Evolutionary conservation across 140 eudicot species (phyloP).

Genomic region (Bidens hawaiensis): DNA sequence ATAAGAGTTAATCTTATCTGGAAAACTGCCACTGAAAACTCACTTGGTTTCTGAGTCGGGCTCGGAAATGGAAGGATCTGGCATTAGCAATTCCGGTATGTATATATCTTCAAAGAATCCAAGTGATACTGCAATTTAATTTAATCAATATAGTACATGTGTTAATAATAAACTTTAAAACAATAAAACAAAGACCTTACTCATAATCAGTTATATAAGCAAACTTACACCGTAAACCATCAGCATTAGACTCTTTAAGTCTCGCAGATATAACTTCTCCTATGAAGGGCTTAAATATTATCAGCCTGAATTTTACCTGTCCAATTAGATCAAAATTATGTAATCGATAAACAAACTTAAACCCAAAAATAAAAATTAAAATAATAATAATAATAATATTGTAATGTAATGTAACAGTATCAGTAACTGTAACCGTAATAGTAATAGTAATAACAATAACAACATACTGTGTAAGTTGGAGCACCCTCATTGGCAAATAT

Average conservation of each 20-base stretch:
- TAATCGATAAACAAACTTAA: neutral
- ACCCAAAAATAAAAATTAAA: neutral
- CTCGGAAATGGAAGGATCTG: constrained; percentile 41
- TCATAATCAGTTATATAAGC: neutral
- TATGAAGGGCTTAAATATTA: constrained; percentile 72
- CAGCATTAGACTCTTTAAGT: constrained; percentile 50
- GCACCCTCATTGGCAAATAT: constrained; percentile 73
- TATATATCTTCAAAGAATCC: constrained; percentile 93
- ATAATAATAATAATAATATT: too few species aligned
- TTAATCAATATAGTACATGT: too few species aligned
- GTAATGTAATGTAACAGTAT: too few species aligned
- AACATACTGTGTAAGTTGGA: constrained; percentile 74
- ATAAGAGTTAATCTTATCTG: neutral
- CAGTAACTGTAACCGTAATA: too few species aligned
- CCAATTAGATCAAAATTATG: constrained; percentile 7
- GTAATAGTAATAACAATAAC: neutral
- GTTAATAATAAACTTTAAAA: neutral
- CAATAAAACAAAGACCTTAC: neutral
- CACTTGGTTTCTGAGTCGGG: constrained; percentile 46
- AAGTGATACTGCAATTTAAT: constrained; percentile 63
- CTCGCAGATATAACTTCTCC: constrained; percentile 81
- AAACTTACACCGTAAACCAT: constrained; percentile 67
- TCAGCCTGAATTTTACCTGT: constrained; percentile 82
- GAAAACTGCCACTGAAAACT: constrained; percentile 21
- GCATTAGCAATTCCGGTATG: constrained; percentile 61